Conservation (phyloP, 306 rosid genomes). For the Spatholobus suberectus region DNA sequence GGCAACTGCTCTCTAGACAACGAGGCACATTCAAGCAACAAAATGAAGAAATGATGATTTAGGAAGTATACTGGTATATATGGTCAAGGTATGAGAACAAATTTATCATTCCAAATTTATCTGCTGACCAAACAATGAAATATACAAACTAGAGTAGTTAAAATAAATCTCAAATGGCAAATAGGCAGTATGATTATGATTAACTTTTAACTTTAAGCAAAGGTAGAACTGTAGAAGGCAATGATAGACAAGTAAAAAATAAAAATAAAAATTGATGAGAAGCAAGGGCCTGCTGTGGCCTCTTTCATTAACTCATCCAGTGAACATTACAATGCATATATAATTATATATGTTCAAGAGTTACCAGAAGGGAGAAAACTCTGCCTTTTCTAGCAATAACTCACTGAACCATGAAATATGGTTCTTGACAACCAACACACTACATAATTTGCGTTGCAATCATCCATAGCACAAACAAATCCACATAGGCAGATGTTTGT, state of each 20-base stretch:
- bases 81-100: no score
- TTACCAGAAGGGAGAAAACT: conserved; percentile 25
- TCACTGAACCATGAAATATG: conserved; percentile 48
- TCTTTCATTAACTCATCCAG: conserved; percentile 64
- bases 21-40: no score
- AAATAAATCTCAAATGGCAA: not conserved
- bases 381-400: conserved; percentile 37
- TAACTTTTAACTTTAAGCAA: conserved; percentile 34
- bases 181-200: not conserved
- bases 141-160: not conserved
- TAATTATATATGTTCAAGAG: conserved; percentile 19
- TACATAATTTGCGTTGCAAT: conserved; percentile 41
- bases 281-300: conserved; percentile 64
- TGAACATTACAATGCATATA: conserved; percentile 46
- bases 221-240: conserved; percentile 7
- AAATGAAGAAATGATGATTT: no score
- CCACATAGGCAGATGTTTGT: conserved; percentile 51
- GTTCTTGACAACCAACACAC: conserved; percentile 43
- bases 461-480: conserved; percentile 59
- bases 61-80: no score
- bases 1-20: no score
- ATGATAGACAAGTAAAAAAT: conserved; percentile 1
- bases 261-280: conserved; percentile 32
- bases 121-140: not conserved
- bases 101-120: no score